phyloP scores from a whole-genome alignment of 345 rosid species.

The Euphorbia tirucalli region DNA sequence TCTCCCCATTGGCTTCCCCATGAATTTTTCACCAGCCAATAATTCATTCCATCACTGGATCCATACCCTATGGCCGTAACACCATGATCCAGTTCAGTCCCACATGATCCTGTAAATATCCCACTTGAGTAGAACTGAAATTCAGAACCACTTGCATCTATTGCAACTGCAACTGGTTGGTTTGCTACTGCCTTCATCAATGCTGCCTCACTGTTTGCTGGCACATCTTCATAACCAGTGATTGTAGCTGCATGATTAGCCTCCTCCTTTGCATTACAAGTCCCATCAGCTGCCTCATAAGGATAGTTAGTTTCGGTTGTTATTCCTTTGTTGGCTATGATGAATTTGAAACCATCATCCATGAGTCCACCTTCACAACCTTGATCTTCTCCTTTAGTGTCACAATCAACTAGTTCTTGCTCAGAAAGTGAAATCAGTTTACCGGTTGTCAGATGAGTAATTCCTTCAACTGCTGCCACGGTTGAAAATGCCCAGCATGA shows the following conservation, averaged over 20 bases:
- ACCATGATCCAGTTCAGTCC: constrained; percentile 32
- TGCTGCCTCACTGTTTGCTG: constrained; percentile 30
- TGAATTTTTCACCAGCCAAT: constrained; percentile 43
- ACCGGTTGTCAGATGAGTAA: constrained; percentile 22
- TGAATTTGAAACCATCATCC: constrained; percentile 38
- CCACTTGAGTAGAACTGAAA: neutral
- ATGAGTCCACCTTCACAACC: constrained; percentile 37
- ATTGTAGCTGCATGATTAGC: constrained; percentile 12
- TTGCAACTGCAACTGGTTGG: constrained; percentile 16
- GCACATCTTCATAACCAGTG: constrained; percentile 21
- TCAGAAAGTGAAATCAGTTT: constrained; percentile 40
- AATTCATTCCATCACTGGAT: constrained; percentile 16
- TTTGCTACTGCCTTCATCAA: constrained; percentile 31
- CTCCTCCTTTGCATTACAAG: constrained; percentile 25
- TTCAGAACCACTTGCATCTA: neutral
- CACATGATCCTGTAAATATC: neutral
- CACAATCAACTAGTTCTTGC: constrained; percentile 50
- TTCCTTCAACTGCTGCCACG: constrained; percentile 49
- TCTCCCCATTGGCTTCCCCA: constrained; percentile 41
- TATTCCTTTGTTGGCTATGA: constrained; percentile 20
- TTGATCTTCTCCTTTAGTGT: constrained; percentile 16
- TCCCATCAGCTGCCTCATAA: constrained; percentile 27
- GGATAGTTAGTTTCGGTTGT: constrained; percentile 32
- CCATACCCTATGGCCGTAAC: constrained; percentile 30
- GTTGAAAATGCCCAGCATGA: too few species aligned